These are phyloP conservation scores for Wickerhamiella cacticola DNA, from an alignment of 805 yeast genomes.

Conservation along the genomic window DNA sequence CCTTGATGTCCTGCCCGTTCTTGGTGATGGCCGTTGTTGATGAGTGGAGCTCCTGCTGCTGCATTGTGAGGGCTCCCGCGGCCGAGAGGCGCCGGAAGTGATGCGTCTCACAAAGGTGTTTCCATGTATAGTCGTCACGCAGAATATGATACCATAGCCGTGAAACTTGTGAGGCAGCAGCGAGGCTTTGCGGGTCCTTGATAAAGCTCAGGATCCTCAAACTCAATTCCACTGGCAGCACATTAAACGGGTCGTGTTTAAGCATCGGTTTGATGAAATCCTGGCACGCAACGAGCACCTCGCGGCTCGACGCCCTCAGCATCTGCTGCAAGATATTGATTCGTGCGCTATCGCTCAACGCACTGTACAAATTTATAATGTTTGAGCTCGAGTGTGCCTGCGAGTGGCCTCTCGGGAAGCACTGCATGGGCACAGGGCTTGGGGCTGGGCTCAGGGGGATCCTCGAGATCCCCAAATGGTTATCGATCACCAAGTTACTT, in stretches of 20 bases:
- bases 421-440: conserved; percentile 12
- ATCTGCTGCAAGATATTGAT: conserved; percentile 20
- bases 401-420: conserved; percentile 8
- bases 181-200: conserved; percentile 71
- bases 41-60: too few species aligned
- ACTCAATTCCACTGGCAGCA: conserved; percentile 69
- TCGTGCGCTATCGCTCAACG: conserved; percentile 18
- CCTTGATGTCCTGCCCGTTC: conserved; percentile 10
- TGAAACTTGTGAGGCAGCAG: conserved; percentile 88
- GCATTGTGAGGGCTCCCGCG: conserved; percentile 22
- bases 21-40: not conserved
- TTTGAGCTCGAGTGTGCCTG: not conserved
- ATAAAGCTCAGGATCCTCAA: conserved; percentile 72
- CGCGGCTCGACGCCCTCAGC: conserved; percentile 21
- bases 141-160: conserved; percentile 51
- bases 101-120: conserved; percentile 29
- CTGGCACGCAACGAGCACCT: conserved; percentile 23
- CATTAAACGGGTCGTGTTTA: conserved; percentile 33
- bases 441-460: conserved; percentile 12
- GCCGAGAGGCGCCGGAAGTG: conserved; percentile 30
- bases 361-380: conserved; percentile 17
- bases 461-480: not conserved
- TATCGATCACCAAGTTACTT: conserved; percentile 1
- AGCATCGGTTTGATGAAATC: conserved; percentile 30
- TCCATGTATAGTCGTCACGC: conserved; percentile 35